A percentile compares a stretch with the other conserved stretches of the same genome.
These are phyloP conservation scores for Linnemannia exigua DNA, from an alignment of 192 early-diverging fungal genomes.

Conservation along the genomic window DNA sequence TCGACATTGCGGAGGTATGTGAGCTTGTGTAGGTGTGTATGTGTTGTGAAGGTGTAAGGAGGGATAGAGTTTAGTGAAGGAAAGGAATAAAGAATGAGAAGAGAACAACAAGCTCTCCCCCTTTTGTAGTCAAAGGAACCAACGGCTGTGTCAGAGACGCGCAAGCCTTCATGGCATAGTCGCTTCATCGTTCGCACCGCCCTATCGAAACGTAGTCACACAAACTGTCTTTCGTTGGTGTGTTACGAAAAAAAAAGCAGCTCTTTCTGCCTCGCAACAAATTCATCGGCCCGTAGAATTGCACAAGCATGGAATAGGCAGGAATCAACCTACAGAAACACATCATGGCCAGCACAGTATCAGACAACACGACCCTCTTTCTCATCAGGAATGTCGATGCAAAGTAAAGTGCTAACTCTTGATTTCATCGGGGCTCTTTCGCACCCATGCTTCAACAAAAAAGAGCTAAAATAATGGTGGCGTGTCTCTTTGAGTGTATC, in stretches of 20 bases:
- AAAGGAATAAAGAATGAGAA: background rate
- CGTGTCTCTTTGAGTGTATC: no score
- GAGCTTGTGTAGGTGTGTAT: background rate
- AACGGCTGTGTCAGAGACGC: background rate
- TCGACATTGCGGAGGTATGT: conserved; percentile 24
- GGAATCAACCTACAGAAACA: background rate
- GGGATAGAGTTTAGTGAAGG: background rate
- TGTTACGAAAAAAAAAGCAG: background rate
- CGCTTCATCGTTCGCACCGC: background rate
- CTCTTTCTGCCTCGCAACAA: background rate
- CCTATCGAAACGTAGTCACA: conserved; percentile 1
- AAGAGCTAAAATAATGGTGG: no score
- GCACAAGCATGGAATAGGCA: background rate
- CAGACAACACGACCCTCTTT: conserved; percentile 12
- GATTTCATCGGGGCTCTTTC: background rate
- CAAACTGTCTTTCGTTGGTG: background rate
- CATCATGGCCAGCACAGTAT: conserved; percentile 1
- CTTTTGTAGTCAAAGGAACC: background rate
- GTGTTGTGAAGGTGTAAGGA: background rate
- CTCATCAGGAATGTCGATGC: conserved; percentile 5
- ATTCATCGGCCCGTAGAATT: background rate
- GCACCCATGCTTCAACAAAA: no score
- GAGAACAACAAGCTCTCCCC: background rate
- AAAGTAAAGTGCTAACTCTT: background rate
- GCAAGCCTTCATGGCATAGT: no score